Conservation (phyloP, 2,329 filamentous ascomycete genomes). For the Neonectria faginata region DNA sequence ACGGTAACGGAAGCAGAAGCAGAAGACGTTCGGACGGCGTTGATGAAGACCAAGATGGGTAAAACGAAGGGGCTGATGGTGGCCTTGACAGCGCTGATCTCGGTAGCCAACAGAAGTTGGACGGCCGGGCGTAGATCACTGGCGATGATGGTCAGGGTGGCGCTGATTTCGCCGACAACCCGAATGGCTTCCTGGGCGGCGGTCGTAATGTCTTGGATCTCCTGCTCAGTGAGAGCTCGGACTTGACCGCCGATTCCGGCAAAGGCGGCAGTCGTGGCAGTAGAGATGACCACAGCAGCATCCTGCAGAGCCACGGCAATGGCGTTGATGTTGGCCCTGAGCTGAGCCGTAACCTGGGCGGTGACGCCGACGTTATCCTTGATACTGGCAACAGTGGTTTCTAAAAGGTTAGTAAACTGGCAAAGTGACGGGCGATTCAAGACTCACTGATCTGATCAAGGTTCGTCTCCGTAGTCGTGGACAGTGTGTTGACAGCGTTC, state of each 20-base stretch:
- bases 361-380: not conserved
- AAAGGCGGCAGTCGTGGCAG: not conserved
- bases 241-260: not conserved
- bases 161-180: not conserved
- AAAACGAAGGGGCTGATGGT: not conserved
- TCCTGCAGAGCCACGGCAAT: not conserved
- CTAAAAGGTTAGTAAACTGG: not conserved
- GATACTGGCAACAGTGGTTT: not conserved
- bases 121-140: not conserved
- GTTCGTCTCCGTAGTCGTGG: not conserved
- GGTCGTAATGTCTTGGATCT: not conserved
- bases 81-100: not conserved
- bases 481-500: not conserved
- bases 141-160: not conserved
- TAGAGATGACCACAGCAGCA: not conserved
- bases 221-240: not conserved
- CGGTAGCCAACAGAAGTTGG: not conserved
- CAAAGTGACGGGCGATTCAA: no score
- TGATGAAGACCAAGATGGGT: not conserved
- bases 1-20: not conserved
- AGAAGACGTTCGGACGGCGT: not conserved
- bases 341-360: not conserved
- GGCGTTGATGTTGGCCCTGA: slow-evolving; percentile 3
- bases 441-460: slow-evolving; percentile 6
- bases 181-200: not conserved